Base-by-base conservation (phyloP, 805 yeast genomes). In the Diddensiella caesifluorescens region DNA sequence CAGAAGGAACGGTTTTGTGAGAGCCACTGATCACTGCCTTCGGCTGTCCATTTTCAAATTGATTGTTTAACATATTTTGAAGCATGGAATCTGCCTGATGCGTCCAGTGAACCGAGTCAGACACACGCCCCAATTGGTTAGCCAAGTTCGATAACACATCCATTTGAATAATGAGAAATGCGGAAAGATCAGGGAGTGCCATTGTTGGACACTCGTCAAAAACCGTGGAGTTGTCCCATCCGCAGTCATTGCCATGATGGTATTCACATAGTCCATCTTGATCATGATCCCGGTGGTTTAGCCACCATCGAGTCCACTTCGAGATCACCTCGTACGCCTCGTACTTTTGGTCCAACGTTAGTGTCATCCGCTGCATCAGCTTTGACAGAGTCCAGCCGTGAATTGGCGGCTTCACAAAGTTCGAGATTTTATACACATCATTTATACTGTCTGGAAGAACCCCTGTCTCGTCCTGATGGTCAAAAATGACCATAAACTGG, bases 331-430 rank as follows among this genome's bases (percentile, higher is more conserved):
- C 35, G 18, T 31, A 31, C 19, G 35, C 35, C 19, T 31, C 35
- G 19, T 13, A 31, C 35, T 18, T 35, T 18, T 34, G 37, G 13
- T 34, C 25, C 15, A 21, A 12, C n/a, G 26, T 34, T 5, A 34
- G 37, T 12, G 15, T 21, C 37, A 34, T 34, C 12, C 18, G 37
- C 37, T 34, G n/a, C 37, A 34, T 34, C 13, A 34, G 22, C 23
- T 34, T 34, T 16, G 37, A 34, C 26, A 34, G 22, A n/a, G 37
- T 20, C 37, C 37, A 34, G 22, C 37, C 37, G 18, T 34, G 37
- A 34, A 34, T 34, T 20, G 37, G 37, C 23, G 37, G 37, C 25
- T 34, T 34, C n/a, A 34, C 37, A 21, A 34, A 34, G 25, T 16
- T 20, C 26, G 37, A 18, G 15, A 34, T 20, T 21, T 34, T 34